phyloP scores from a whole-genome alignment of 257 asterid species.

The Solanum acaule region DNA sequence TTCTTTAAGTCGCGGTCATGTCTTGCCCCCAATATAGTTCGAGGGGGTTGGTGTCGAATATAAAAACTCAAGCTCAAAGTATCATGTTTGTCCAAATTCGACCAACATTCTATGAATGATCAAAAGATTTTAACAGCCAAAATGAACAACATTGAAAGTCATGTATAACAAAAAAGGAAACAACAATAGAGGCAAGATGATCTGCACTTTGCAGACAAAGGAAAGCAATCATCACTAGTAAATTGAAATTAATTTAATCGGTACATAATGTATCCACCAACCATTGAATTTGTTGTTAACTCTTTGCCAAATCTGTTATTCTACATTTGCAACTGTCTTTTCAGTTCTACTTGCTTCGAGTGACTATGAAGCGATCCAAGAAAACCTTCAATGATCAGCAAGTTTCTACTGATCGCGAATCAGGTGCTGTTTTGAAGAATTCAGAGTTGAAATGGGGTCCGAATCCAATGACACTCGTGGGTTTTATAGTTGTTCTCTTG shows the following conservation, averaged over 20 bases:
- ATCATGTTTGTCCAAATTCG: background rate
- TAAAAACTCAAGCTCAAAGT: background rate
- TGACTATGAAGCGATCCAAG: slow-evolving; percentile 39
- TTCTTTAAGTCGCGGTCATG: background rate
- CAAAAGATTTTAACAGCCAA: background rate
- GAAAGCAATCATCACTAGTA: background rate
- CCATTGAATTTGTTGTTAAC: background rate
- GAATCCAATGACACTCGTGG: slow-evolving; percentile 32
- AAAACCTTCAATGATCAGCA: slow-evolving; percentile 5
- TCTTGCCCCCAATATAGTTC: background rate
- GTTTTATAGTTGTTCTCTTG: slow-evolving; percentile 21
- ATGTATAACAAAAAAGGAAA: background rate
- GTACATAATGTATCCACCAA: background rate
- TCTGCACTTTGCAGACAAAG: background rate
- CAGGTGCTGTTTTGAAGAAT: slow-evolving; percentile 2
- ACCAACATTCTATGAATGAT: background rate
- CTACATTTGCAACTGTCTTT: background rate
- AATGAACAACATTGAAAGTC: background rate
- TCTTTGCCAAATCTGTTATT: background rate
- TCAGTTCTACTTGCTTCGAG: background rate
- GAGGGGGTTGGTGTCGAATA: background rate
- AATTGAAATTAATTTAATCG: background rate
- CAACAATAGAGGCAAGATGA: background rate
- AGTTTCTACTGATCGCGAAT: slow-evolving; percentile 3
- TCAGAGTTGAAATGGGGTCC: slow-evolving; percentile 23